Base-by-base conservation (phyloP, 768 basidiomycete genomes). In the Rhizopogon vinicolor region DNA sequence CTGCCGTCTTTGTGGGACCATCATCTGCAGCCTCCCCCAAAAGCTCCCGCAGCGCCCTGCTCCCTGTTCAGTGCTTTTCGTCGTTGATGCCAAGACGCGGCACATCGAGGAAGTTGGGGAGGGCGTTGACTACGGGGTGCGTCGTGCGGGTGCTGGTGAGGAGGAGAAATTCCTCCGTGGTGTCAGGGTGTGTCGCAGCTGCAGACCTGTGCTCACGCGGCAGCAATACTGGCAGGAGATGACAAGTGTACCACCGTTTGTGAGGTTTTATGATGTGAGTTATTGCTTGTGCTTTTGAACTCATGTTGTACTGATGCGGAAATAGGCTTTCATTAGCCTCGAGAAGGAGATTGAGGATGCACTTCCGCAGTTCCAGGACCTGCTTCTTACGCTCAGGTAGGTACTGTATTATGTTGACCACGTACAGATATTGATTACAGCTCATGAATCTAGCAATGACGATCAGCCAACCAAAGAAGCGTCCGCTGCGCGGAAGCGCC, bases 261-360 rank as follows among this genome's bases (percentile, higher is more conserved):
- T 80, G 25, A 79, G 79, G 61, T 75, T 95, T 29, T 89, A 97
- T 67, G 82, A 86, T 62, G 90, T 87, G 64, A 33, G 70, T 59
- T 3, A 9, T 42, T 45, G 7, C n/a, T 35, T 25, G 9, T 31
- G 14, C 42, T 22, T n/a, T 8, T n/a, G 5, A 42, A 43, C 45
- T 52, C 22, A 14, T 2, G 49, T 51, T 52, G 29, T 49, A 46
- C 42, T 41, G 9, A 41, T 29, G 18, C 22, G 8, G 19, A 22
- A 41, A 7, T 68, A 93, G 81, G 80, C 81, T 1, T 84, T 98
- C 57, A 72, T 91, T 39, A 68, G 64, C 40, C 72, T 97, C 7
- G 94, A 99, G 73, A 79, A 81, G 52, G 94, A 98, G 61, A 94
- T 98, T n/a, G 90, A 93, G 65, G 88, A 87, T 33, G 73, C 83